Evolutionary conservation across 345 rosid genomes (phyloP), one percentile per base, ranked within the genome.

Genomic region (Passiflora organensis): DNA sequence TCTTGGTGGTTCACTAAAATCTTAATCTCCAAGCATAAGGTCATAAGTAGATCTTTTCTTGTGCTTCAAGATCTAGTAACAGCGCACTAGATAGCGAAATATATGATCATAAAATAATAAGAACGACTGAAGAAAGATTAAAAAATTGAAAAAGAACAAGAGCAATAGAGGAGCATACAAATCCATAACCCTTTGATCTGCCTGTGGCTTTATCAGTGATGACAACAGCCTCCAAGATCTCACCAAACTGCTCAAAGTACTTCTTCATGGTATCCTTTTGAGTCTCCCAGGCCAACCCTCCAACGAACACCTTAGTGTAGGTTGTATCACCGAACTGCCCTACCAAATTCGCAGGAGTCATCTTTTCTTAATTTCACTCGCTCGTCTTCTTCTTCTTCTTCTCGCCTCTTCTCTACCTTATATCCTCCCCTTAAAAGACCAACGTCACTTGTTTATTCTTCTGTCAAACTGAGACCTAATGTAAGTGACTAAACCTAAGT

Each of bases 281-380:
- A 12, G 79, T 80, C 42, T 59, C 64, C 84, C 81, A 79, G 32
- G 73, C 67, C 48, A 79, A 69, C 9, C 81, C 84, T 43, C 76
- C 72, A 32, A 79, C 79, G 58, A 73, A 79, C 51, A 76, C 25
- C 49, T 76, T 76, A 39, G 68, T 76, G 56, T 67, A 60, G 1
- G 56, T 59, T 18, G 61, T 45, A 18, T 44, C 61, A 56, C 5
- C 8, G 8, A 28, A 28, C 34, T 28, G n/a, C n/a, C n/a, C n/a
- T n/a, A n/a, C n/a, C n/a, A n/a, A n/a, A n/a, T n/a, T n/a, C n/a
- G n/a, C n/a, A n/a, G n/a, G n/a, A n/a, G n/a, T n/a, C n/a, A n/a
- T n/a, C n/a, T n/a, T n/a, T n/a, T n/a, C n/a, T n/a, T n/a, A n/a
- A n/a, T n/a, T n/a, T n/a, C n/a, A n/a, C n/a, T n/a, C n/a, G n/a